Evolutionary conservation across 2,329 filamentous ascomycete species (phyloP), one percentile per base, ranked within the genome.

Genomic region (Clarireedia homoeocarpa): DNA sequence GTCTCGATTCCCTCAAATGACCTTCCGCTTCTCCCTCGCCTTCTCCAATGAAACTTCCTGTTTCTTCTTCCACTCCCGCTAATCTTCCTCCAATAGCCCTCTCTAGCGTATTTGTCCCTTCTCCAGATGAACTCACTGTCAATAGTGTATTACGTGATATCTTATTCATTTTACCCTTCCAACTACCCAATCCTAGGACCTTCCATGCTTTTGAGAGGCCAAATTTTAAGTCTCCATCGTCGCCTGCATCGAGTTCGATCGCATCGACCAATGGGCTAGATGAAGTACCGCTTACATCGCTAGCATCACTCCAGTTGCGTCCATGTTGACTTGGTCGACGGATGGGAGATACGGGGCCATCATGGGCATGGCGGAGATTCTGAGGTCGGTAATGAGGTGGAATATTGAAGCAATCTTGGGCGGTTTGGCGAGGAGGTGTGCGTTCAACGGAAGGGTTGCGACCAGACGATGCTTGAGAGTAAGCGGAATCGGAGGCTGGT

Each of bases 221-320:
- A 10, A 44, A 44, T 27, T 55, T 55, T 9, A 44, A n/a, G 9
- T 55, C 20, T 6, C 53, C 53, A 26, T 55, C 46, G n/a, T 45
- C 30, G 4, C 50, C 49, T 4, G 55, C 55, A 4, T 57, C 55
- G 7, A 57, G 36, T 23, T 57, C 55, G 4, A 20, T 2, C 20
- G 20, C 20, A 20, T 20, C 20, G 20, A 56, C 55, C 9, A 52
- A 34, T 5, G 55, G 40, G 26, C 38, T 48, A 14, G 50, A 47
- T 2, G 55, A 53, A 9, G 42, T 38, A 6, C 40, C 27, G 34
- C 48, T 52, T 9, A 52, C 48, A 14, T 53, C 54, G 14, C 54
- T 57, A 6, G 36, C 48, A 38, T 57, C 51, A 20, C 55, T 57
- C 55, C 55, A 53, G 15, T 57, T 53, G 20, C 55, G 45, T 4